A percentile compares a stretch with the other conserved stretches of the same genome.
phyloP scores from a whole-genome alignment of 306 rosid species.

The Styphnolobium japonicum region DNA sequence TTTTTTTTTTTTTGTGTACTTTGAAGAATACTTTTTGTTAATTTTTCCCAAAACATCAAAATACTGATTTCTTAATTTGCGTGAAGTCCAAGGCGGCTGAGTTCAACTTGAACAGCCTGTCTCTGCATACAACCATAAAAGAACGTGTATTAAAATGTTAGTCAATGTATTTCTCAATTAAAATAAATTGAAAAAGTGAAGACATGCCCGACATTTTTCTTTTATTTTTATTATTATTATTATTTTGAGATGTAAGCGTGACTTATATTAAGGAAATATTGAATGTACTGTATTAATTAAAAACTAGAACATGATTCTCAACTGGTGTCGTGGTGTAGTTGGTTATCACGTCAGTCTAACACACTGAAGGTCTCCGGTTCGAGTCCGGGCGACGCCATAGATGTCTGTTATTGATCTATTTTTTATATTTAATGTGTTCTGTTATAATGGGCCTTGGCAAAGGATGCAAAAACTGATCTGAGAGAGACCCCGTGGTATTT shows the following conservation, averaged over 20 bases:
- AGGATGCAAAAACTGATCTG: no score
- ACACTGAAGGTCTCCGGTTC: slow-evolving; percentile 87
- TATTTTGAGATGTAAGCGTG: no score
- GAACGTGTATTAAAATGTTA: neutral
- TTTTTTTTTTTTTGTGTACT: neutral
- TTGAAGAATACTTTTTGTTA: neutral
- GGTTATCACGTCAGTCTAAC: slow-evolving; percentile 98
- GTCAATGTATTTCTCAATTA: neutral
- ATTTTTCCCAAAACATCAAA: neutral
- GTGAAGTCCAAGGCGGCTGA: neutral
- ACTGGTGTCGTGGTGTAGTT: slow-evolving; percentile 55
- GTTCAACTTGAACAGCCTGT: slow-evolving; percentile 23
- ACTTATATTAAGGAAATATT: no score
- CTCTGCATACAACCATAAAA: neutral
- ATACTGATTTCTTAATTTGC: neutral
- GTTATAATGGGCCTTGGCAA: no score
- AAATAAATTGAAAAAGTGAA: neutral
- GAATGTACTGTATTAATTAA: no score
- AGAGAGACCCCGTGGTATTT: no score
- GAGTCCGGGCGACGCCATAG: slow-evolving; percentile 75
- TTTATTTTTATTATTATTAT: no score
- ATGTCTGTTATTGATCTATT: no score
- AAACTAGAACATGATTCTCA: no score
- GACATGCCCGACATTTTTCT: neutral
- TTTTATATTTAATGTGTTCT: no score